Base-by-base conservation (phyloP, 75 land plant genomes). In the Cupressus sempervirens region DNA sequence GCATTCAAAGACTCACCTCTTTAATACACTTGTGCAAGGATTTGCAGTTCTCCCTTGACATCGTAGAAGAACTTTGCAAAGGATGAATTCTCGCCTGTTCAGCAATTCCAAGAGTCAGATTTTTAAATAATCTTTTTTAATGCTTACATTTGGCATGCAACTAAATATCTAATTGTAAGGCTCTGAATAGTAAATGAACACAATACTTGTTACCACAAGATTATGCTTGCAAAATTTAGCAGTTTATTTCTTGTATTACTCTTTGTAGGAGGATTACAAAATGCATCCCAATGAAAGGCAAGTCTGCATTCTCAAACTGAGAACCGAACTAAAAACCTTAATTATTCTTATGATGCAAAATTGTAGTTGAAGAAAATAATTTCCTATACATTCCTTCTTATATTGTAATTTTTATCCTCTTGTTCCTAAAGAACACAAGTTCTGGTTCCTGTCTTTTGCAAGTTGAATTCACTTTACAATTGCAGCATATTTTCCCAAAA, bases 41-140 rank as follows among this genome's bases (percentile, higher is more conserved):
- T 83, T 86, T 86, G 86, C 93, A 92, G 5, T 86, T 87, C 80
- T 93, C 94, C 48, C 87, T 87, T 38, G 98, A 91, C 77, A 97
- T 76, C 46, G 80, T 91, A 46, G 90, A 84, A 84, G 98, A 91
- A 83, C 56, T 50, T 86, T 91, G 96, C 88, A 89, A 82, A 43
- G 99, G 99, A 91, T 97, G 99, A 89, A 97, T 93, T 75, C 87
- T 93, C 23, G 99, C 94, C 99, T 97, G 90, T 85, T 7, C 54
- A 30, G 11, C 36, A 82, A 30, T 32, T 83, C 30, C 82, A 79
- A 12, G 62, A 45, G 29, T 85, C 54, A 80, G 40, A 38, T 2
- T 38, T 38, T 38, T 38, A 79, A 65, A 48, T 6, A 6, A 20
- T 29, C 23, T 8, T 43, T 11, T 65, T 23, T 7, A 38, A 30